phyloP scores from a whole-genome alignment of 306 rosid species.

The Trichosanthes cucumerina region DNA sequence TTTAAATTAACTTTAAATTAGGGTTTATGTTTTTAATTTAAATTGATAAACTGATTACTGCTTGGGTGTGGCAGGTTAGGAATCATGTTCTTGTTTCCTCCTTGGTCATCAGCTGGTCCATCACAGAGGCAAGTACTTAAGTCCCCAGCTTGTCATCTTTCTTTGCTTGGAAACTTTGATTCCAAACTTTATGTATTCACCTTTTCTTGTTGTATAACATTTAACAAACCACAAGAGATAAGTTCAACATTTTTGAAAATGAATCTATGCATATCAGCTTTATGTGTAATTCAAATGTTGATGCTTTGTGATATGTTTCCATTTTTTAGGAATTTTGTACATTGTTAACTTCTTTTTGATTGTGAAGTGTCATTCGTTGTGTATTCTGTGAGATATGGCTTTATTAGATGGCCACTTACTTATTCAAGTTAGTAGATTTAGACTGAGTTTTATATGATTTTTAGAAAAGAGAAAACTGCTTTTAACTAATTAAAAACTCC shows the following conservation, averaged over 20 bases:
- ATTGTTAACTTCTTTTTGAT: background rate
- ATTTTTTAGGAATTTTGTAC: too few species aligned
- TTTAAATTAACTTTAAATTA: background rate
- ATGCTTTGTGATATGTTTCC: background rate
- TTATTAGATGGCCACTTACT: background rate
- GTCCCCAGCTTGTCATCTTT: conserved; percentile 2
- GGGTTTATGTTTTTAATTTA: background rate
- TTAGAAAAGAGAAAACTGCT: background rate
- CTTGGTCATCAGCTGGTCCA: conserved; percentile 67
- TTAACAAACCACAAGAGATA: background rate
- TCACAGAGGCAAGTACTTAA: conserved; percentile 65
- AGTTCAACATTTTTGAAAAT: background rate
- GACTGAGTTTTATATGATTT: background rate
- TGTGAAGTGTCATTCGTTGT: background rate
- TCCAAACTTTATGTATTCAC: background rate
- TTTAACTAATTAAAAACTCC: background rate
- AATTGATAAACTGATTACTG: conserved; percentile 1
- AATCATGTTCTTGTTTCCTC: conserved; percentile 51
- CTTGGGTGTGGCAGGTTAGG: conserved; percentile 32
- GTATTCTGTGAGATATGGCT: background rate
- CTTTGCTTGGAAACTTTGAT: background rate
- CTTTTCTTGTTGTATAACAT: background rate
- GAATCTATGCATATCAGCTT: background rate
- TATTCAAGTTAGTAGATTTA: background rate
- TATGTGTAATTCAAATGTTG: background rate